phyloP scores from a whole-genome alignment of 805 yeast species.

The Ogataea dorogensis region DNA sequence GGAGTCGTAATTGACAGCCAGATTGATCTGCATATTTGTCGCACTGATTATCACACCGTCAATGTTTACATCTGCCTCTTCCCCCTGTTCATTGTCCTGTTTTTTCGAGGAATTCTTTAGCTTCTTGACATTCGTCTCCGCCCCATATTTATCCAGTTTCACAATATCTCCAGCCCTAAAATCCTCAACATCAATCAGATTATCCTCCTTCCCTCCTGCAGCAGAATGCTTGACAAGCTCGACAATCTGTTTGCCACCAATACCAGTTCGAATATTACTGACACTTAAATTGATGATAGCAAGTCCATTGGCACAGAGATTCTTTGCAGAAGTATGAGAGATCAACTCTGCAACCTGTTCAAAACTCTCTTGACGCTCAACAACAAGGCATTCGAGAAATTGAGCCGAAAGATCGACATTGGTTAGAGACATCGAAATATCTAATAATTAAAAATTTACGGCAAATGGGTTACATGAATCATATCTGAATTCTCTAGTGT shows the following conservation, averaged over 20 bases:
- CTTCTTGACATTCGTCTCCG: conserved; percentile 20
- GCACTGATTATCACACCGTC: conserved; percentile 69
- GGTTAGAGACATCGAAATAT: conserved; percentile 4
- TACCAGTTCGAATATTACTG: conserved; percentile 66
- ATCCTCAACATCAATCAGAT: conserved; percentile 44
- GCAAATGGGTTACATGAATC: conserved; percentile 4
- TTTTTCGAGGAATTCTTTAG: conserved; percentile 33
- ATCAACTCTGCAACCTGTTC: conserved; percentile 45
- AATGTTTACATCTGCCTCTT: conserved; percentile 30
- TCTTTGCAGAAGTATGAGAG: conserved; percentile 54
- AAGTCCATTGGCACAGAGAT: conserved; percentile 66
- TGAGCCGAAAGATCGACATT: conserved; percentile 32
- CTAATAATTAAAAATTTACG: neutral
- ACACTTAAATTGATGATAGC: conserved; percentile 69
- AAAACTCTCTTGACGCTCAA: conserved; percentile 54
- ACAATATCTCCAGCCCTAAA: conserved; percentile 78
- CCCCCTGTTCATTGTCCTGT: conserved; percentile 24
- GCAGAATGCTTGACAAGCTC: conserved; percentile 59
- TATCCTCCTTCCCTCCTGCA: conserved; percentile 23
- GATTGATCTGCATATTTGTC: conserved; percentile 42
- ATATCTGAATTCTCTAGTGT: conserved; percentile 9
- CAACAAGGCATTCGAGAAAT: conserved; percentile 41
- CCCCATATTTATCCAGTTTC: conserved; percentile 48
- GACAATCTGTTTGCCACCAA: conserved; percentile 70
- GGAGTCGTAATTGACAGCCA: conserved; percentile 58